These are phyloP conservation scores for Sanguinoderma infundibulare DNA, from an alignment of 1,284 basidiomycete species.

Conservation along the genomic window DNA sequence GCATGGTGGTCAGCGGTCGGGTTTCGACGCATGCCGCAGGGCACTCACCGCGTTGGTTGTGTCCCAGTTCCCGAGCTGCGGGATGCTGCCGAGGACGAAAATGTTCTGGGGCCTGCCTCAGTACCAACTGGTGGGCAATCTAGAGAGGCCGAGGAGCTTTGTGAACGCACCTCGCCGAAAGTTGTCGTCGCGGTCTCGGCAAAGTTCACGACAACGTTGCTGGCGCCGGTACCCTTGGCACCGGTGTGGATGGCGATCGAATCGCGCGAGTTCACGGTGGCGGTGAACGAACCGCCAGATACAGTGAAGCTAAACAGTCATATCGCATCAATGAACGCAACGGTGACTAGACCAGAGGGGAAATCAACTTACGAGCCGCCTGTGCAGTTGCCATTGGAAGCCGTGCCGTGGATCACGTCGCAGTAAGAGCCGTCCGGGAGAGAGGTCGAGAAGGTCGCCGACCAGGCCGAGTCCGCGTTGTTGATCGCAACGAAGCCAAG, in stretches of 20 bases:
- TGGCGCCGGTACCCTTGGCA: constrained; percentile 31
- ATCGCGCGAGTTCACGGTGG: constrained; percentile 54
- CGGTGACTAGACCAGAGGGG: neutral
- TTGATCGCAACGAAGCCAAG: constrained; percentile 70
- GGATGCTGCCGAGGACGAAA: constrained; percentile 58
- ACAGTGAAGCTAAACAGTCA: constrained; percentile 49
- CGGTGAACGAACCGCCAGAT: constrained; percentile 54
- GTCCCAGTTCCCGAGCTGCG: constrained; percentile 57
- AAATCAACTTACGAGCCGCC: constrained; percentile 48
- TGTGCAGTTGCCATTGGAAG: constrained; percentile 46
- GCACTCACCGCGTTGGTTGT: constrained; percentile 48
- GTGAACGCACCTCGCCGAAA: constrained; percentile 55
- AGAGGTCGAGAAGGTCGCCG: constrained; percentile 54
- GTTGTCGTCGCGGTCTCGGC: constrained; percentile 57
- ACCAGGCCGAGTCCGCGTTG: constrained; percentile 61
- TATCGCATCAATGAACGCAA: neutral
- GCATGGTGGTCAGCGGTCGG: neutral
- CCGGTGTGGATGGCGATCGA: constrained; percentile 66
- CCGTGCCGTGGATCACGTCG: constrained; percentile 59
- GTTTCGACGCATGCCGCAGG: neutral
- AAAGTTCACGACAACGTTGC: constrained; percentile 50
- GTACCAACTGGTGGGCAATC: neutral
- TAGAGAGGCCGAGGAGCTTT: neutral
- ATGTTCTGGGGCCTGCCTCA: constrained; percentile 48
- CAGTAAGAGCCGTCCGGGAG: constrained; percentile 65